A percentile compares a stretch with the other conserved stretches of the same genome.
Evolutionary conservation across 208 protist species (phyloP).

Genomic region (Crithidia expoeki): DNA sequence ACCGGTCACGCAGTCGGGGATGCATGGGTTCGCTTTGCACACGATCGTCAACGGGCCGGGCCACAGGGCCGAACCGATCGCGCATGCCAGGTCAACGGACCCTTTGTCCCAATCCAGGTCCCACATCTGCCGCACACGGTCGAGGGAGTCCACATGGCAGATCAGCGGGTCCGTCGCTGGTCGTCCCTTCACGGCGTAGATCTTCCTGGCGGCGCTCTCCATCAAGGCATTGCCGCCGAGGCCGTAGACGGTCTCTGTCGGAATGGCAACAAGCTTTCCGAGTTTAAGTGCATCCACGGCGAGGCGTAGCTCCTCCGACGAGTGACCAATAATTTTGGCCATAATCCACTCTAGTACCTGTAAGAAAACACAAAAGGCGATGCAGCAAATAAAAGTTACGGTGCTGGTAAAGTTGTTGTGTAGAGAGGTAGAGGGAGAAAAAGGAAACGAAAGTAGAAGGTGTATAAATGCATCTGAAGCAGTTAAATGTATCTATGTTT

Average conservation of each 20-base stretch:
- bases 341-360: constrained; percentile 26
- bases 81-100: constrained; percentile 56
- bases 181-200: constrained; percentile 97
- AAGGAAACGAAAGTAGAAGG: too few relatives aligned
- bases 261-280: constrained; percentile 94
- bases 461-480: too few relatives aligned
- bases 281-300: constrained; percentile 55
- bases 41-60: constrained; percentile 95
- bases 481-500: too few relatives aligned
- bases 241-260: constrained; percentile 99
- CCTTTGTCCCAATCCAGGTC: constrained; percentile 44
- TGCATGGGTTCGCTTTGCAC: constrained; percentile 49
- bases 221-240: constrained; percentile 95
- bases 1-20: constrained; percentile 85
- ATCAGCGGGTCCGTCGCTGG: constrained; percentile 96
- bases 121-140: constrained; percentile 74
- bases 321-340: constrained; percentile 58
- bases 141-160: constrained; percentile 89
- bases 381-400: background rate
- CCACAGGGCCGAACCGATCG: constrained; percentile 81
- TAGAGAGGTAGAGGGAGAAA: too few relatives aligned
- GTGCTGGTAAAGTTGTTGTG: too few relatives aligned
- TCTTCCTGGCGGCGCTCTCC: constrained; percentile 76
- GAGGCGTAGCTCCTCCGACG: constrained; percentile 39
- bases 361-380: too few relatives aligned